Evolutionary conservation across 2,329 filamentous ascomycete species (phyloP).

Genomic region (Calonectria naviculata): DNA sequence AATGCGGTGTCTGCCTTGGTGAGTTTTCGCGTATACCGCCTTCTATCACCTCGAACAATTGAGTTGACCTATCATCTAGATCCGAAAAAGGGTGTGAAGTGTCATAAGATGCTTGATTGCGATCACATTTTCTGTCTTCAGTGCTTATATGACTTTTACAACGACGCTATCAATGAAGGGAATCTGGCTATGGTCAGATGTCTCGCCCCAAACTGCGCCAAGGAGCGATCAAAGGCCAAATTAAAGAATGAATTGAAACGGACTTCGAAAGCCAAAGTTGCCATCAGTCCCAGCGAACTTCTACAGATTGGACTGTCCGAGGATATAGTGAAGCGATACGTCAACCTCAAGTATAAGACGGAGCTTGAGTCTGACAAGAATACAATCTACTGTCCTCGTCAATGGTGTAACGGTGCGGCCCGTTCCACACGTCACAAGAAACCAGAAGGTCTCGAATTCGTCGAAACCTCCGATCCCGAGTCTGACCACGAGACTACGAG

Average conservation of each 20-base stretch:
- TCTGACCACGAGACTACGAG: slow-evolving; percentile 58
- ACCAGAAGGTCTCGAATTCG: slow-evolving; percentile 72
- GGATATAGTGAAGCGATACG: slow-evolving; percentile 84
- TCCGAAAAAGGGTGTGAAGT: slow-evolving; percentile 86
- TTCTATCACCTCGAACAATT: background rate
- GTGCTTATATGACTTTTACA: slow-evolving; percentile 94
- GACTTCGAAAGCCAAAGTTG: slow-evolving; percentile 69
- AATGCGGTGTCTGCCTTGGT: slow-evolving; percentile 86
- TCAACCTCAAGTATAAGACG: slow-evolving; percentile 90
- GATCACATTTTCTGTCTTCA: slow-evolving; percentile 89
- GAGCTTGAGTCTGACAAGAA: slow-evolving; percentile 91
- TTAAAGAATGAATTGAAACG: slow-evolving; percentile 35
- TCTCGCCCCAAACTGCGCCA: slow-evolving; percentile 81
- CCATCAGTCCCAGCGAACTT: slow-evolving; percentile 85
- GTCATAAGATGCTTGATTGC: slow-evolving; percentile 86
- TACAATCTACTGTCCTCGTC: slow-evolving; percentile 91
- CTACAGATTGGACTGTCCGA: slow-evolving; percentile 79
- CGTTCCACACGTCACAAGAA: slow-evolving; percentile 80
- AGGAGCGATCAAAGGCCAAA: slow-evolving; percentile 59
- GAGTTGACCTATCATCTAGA: slow-evolving; percentile 60
- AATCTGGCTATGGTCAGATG: slow-evolving; percentile 85
- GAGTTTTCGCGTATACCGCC: slow-evolving; percentile 33
- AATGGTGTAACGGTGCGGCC: slow-evolving; percentile 93
- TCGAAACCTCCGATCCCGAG: slow-evolving; percentile 65
- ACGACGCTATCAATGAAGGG: slow-evolving; percentile 86